Conservation (phyloP, 2,329 filamentous ascomycete genomes). For the Diatrype stigma region DNA sequence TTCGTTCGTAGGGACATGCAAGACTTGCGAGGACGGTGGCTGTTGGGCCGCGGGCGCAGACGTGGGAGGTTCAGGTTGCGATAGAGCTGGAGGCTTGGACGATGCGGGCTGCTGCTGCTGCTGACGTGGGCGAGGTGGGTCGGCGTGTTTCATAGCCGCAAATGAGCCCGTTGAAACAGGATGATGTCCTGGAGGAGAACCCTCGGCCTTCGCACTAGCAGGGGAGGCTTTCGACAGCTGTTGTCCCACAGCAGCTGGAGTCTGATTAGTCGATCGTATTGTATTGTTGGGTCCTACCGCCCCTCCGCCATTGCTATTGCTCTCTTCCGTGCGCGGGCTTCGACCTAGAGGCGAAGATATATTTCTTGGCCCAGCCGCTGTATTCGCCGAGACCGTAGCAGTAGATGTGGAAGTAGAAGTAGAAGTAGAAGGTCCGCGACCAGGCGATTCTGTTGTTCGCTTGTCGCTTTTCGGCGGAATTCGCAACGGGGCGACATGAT, state of each 20-base stretch:
- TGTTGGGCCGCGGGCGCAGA: constrained; percentile 1
- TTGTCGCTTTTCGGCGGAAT: constrained; percentile 50
- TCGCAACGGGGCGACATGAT: constrained; percentile 50
- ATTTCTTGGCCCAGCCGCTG: constrained; percentile 32
- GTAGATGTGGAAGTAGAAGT: too few species aligned
- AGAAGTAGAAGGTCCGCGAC: too few species aligned
- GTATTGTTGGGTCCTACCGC: constrained; percentile 21
- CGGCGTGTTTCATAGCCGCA: constrained; percentile 8
- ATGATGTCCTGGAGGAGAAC: constrained; percentile 28
- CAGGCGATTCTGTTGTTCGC: constrained; percentile 21
- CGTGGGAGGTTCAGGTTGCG: too few species aligned
- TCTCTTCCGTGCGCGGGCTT: constrained; percentile 4
- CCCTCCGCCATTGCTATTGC: constrained; percentile 1
- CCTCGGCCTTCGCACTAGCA: constrained; percentile 22
- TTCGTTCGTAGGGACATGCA: constrained; percentile 22
- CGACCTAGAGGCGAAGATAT: constrained; percentile 16
- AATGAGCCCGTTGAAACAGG: not conserved
- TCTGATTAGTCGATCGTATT: constrained; percentile 30
- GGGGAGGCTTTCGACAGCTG: constrained; percentile 15
- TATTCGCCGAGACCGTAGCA: constrained; percentile 26
- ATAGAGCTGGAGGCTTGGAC: constrained; percentile 3
- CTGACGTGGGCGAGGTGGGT: not conserved
- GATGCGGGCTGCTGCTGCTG: not conserved
- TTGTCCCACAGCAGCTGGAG: constrained; percentile 20
- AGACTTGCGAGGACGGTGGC: constrained; percentile 19